A percentile compares a stretch with the other conserved stretches of the same genome.
These are phyloP conservation scores for Paxillus rubicundulus DNA, from an alignment of 768 basidiomycete genomes.

Conservation along the genomic window DNA sequence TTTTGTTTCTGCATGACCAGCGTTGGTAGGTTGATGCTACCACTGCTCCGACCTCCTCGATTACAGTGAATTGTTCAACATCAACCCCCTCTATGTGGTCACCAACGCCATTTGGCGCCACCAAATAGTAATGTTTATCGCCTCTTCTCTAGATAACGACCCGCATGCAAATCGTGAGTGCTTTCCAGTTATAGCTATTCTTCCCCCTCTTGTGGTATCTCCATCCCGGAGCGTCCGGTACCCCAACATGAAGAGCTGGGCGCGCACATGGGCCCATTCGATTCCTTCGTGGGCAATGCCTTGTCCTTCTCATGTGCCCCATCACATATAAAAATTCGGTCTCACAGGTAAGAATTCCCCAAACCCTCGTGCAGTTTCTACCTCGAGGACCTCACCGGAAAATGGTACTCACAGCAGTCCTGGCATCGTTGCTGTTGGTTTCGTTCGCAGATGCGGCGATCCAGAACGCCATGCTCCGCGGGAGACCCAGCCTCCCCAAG, in stretches of 20 bases:
- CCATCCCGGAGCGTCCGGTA: neutral
- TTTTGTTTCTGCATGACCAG: no score
- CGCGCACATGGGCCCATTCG: conserved; percentile 2
- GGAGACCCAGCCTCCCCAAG: conserved; percentile 12
- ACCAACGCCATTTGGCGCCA: no score
- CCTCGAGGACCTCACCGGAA: neutral
- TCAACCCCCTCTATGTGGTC: no score
- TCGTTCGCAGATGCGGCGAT: conserved; percentile 20
- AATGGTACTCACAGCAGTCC: conserved; percentile 11
- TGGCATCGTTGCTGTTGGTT: conserved; percentile 10
- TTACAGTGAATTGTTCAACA: no score
- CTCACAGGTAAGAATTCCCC: neutral
- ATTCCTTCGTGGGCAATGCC: conserved; percentile 2
- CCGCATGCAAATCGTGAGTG: neutral
- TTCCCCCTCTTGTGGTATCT: neutral
- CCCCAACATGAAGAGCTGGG: conserved; percentile 3
- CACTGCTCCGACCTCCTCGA: no score
- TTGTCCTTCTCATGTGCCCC: conserved; percentile 4
- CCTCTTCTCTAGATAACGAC: neutral
- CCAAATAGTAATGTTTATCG: no score
- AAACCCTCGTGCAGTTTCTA: neutral
- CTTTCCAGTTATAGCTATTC: conserved; percentile 1
- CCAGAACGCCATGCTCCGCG: conserved; percentile 19
- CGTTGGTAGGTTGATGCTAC: no score
- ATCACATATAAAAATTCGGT: conserved; percentile 6